Conservation (phyloP, 129 eudicot genomes). For the Logfia minima region DNA sequence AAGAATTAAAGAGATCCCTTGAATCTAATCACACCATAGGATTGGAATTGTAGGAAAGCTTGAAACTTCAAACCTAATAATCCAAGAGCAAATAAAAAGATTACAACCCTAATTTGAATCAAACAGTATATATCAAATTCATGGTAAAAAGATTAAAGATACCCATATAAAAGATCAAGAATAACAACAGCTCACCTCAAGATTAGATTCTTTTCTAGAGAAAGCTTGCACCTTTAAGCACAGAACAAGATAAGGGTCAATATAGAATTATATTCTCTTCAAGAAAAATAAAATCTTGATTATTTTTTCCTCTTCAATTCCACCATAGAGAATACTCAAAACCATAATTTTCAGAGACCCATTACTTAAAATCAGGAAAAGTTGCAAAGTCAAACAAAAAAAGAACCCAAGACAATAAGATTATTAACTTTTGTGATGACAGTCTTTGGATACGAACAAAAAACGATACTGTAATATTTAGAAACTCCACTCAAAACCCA, state of each 20-base stretch:
- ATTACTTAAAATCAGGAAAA: not conserved
- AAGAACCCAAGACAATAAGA: not conserved
- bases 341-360: constrained; percentile 17
- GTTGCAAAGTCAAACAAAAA: not conserved
- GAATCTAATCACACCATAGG: constrained; percentile 13
- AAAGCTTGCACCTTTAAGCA: constrained; percentile 29
- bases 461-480: not conserved
- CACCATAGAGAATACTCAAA: constrained; percentile 7
- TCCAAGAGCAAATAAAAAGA: constrained; percentile 17
- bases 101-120: constrained; percentile 12
- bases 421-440: constrained; percentile 9
- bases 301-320: not conserved
- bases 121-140: constrained; percentile 20
- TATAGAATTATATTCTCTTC: constrained; percentile 31
- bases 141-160: constrained; percentile 19
- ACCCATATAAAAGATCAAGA: constrained; percentile 22
- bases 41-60: constrained; percentile 8
- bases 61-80: constrained; percentile 21
- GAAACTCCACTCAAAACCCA: constrained; percentile 14
- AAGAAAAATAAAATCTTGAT: not conserved
- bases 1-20: constrained; percentile 24
- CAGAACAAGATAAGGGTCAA: constrained; percentile 29
- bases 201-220: constrained; percentile 29
- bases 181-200: constrained; percentile 29
- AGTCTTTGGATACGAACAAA: not conserved